Evolutionary conservation across 1,139 yeast genomes (phyloP).

Genomic region (Arxiozyma bovina): DNA sequence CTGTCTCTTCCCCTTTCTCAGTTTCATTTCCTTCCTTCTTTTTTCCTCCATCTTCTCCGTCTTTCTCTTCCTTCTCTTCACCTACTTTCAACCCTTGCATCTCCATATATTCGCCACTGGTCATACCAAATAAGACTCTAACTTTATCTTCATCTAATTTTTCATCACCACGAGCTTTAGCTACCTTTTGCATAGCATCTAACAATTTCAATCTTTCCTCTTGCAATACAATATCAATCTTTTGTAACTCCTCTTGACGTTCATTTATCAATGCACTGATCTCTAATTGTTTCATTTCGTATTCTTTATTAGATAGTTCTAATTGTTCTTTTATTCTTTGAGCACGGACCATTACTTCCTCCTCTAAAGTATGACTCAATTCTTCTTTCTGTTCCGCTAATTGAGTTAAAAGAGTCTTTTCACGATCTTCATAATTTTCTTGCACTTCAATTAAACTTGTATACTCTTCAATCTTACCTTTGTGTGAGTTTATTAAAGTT

Average conservation of each 20-base stretch:
- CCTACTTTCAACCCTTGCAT: slow-evolving; percentile 3
- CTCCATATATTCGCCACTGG: slow-evolving; percentile 22
- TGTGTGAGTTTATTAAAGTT: slow-evolving; percentile 22
- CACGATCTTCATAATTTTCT: slow-evolving; percentile 19
- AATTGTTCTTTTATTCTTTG: slow-evolving; percentile 26
- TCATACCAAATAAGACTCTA: slow-evolving; percentile 24
- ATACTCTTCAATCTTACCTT: slow-evolving; percentile 20
- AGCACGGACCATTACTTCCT: slow-evolving; percentile 17
- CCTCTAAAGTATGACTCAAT: slow-evolving; percentile 15
- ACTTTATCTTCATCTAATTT: slow-evolving; percentile 26
- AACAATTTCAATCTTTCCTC: slow-evolving; percentile 21
- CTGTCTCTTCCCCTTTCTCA: background rate
- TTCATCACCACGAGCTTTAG: slow-evolving; percentile 24
- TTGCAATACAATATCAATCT: slow-evolving; percentile 23
- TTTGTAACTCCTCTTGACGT: slow-evolving; percentile 25
- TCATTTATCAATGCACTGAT: slow-evolving; percentile 27
- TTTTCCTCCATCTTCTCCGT: background rate
- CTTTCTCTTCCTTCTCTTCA: background rate
- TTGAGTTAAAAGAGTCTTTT: slow-evolving; percentile 15
- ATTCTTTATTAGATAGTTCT: slow-evolving; percentile 25
- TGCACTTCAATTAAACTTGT: slow-evolving; percentile 19
- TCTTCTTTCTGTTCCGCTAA: slow-evolving; percentile 15
- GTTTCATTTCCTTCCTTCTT: background rate
- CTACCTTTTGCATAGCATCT: slow-evolving; percentile 22
- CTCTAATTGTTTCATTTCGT: slow-evolving; percentile 26